Conservation (phyloP, 768 basidiomycete genomes). For the Panellus pusillus region DNA sequence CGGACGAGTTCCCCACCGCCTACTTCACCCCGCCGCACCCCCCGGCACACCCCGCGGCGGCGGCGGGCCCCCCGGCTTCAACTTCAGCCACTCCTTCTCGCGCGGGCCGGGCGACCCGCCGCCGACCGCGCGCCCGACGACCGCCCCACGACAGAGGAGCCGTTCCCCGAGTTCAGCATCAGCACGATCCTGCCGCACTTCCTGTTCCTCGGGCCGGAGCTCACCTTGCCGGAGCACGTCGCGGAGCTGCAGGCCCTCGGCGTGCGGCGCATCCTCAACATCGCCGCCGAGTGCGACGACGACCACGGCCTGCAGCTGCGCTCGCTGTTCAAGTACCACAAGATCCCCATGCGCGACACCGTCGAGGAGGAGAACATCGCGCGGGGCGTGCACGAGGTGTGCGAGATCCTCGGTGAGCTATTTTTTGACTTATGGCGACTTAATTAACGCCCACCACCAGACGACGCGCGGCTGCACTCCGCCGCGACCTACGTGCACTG, state of each 20-base stretch:
- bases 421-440: constrained; percentile 2
- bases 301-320: constrained; percentile 70
- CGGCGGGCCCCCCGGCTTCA: constrained; percentile 38
- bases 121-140: constrained; percentile 35
- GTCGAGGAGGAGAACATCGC: constrained; percentile 92
- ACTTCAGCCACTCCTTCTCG: constrained; percentile 32
- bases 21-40: constrained; percentile 57
- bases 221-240: constrained; percentile 72
- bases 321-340: constrained; percentile 75
- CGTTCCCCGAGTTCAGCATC: constrained; percentile 70
- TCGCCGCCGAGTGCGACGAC: constrained; percentile 88
- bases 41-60: constrained; percentile 57
- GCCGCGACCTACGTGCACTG: constrained; percentile 95
- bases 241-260: constrained; percentile 71
- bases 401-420: constrained; percentile 66
- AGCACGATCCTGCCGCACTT: constrained; percentile 92
- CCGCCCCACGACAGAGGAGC: constrained; percentile 60
- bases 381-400: constrained; percentile 79
- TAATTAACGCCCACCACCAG: constrained; percentile 38
- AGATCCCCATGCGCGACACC: constrained; percentile 92
- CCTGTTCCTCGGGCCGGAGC: constrained; percentile 89
- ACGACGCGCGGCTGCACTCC: constrained; percentile 88
- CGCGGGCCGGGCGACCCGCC: constrained; percentile 10
- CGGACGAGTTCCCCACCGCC: constrained; percentile 44
- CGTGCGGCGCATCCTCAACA: constrained; percentile 86